phyloP scores from a whole-genome alignment of 2,329 filamentous ascomycete species.

The Hypoxylon sp. region DNA sequence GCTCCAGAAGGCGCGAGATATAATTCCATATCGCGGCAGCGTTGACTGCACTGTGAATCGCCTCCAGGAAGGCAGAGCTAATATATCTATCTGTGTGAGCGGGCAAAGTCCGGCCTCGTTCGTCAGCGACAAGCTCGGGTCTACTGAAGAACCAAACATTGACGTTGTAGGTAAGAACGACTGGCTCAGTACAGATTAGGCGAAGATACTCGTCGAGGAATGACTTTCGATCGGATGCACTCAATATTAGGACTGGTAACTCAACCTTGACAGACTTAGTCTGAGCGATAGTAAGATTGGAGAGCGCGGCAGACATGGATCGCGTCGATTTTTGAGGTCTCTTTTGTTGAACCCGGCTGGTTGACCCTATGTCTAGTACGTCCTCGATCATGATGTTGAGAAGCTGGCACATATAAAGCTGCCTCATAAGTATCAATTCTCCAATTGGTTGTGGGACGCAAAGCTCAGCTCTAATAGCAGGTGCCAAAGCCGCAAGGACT shows the following conservation, averaged over 20 bases:
- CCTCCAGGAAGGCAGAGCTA: slow-evolving; percentile 1
- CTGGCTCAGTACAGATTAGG: slow-evolving; percentile 3
- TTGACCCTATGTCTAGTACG: slow-evolving; percentile 3
- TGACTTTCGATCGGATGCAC: slow-evolving; percentile 3
- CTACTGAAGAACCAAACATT: slow-evolving; percentile 3
- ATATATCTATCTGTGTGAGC: slow-evolving; percentile 6
- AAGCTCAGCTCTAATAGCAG: background rate
- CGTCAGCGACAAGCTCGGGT: slow-evolving; percentile 9
- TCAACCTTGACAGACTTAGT: background rate
- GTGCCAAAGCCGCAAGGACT: background rate
- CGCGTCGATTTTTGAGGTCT: background rate
- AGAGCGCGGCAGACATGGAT: background rate
- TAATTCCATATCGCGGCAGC: slow-evolving; percentile 6
- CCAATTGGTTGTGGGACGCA: background rate
- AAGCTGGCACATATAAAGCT: slow-evolving; percentile 2
- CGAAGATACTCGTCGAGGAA: slow-evolving; percentile 9
- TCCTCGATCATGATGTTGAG: slow-evolving; percentile 6
- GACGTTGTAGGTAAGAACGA: background rate
- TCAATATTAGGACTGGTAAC: background rate
- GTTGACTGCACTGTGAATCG: slow-evolving; percentile 1
- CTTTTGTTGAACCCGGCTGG: background rate
- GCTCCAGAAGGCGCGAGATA: background rate
- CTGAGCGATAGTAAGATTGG: background rate
- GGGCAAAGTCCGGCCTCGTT: background rate
- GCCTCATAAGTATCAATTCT: background rate